Evolutionary conservation across 2,329 filamentous ascomycete genomes (phyloP), one percentile per base, ranked within the genome.

Genomic region (Alternaria novae-zelandiae): DNA sequence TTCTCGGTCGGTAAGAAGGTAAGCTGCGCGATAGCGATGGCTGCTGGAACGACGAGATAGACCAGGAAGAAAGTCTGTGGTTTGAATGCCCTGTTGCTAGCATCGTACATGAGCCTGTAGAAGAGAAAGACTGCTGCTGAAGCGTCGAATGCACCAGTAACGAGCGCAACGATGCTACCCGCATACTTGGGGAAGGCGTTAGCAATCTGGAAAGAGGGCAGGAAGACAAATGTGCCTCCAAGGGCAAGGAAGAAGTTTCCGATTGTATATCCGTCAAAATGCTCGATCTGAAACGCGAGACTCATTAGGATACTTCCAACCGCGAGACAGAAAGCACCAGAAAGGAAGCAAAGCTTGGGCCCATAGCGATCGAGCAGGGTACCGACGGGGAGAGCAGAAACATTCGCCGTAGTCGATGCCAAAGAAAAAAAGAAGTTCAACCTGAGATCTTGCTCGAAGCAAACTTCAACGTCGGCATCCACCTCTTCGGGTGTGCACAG

Each of bases 61-160:
- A 80, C 74, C 3, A 92, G 81, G 78, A 96, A 96, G 81, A 96
- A 93, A 32, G 84, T 84, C 53, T 87, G 84, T 23, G 90, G 86
- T 47, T 86, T 88, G 72, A 94, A 89, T 1, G 77, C 74, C 7
- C 84, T 84, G 47, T 80, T 72, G 1, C 86, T 89, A 57, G 82
- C 83, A 72, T 92, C 86, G 76, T 90, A 94, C 21, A 91, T 78
- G 44, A 94, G 79, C 28, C 91, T 88, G 79, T 94, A 94, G 30
- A 91, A 75, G 17, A 95, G 84, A 70, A 94, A 95, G 6, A 95
- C 79, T 6, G 91, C 91, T 68, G 91, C 93, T 1, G 91, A 94
- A 1, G 91, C 90, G 78, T 96, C 92, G 76, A 96, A 96, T 5
- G 92, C 91, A 6, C 92, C 92, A 0, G 92, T 95, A 56, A 96